These are phyloP conservation scores for Serendipita sp. DNA, from an alignment of 768 basidiomycete species.

Conservation along the genomic window DNA sequence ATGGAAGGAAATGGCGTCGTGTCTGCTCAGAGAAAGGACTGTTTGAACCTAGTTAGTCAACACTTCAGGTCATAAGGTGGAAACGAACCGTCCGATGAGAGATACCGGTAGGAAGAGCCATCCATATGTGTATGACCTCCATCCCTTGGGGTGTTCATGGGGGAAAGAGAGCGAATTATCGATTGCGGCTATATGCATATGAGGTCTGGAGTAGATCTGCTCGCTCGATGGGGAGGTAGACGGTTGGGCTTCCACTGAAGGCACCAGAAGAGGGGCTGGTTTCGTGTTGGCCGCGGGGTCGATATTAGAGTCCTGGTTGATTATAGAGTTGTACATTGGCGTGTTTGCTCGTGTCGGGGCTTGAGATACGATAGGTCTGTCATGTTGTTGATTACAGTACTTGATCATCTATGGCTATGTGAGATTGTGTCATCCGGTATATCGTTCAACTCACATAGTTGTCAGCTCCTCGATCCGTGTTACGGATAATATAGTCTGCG, in stretches of 20 bases:
- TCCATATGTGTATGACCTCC: constrained; percentile 67
- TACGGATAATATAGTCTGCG: constrained; percentile 78
- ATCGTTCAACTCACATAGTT: constrained; percentile 32
- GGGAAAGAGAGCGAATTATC: constrained; percentile 89
- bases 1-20: constrained; percentile 61
- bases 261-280: neutral
- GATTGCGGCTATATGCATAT: constrained; percentile 84
- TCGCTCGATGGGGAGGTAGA: neutral
- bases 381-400: constrained; percentile 67
- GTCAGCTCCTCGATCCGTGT: constrained; percentile 77
- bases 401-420: constrained; percentile 47
- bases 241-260: constrained; percentile 7
- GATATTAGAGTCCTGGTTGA: neutral
- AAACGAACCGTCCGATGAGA: constrained; percentile 42
- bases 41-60: neutral
- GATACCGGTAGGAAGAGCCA: constrained; percentile 80
- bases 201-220: constrained; percentile 29
- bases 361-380: constrained; percentile 60
- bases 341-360: constrained; percentile 40
- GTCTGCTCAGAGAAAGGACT: constrained; percentile 69
- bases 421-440: neutral
- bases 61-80: constrained; percentile 6
- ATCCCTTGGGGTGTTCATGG: constrained; percentile 72
- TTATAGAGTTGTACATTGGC: constrained; percentile 7
- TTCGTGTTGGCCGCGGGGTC: neutral